A percentile compares a stretch with the other conserved stretches of the same genome.
Evolutionary conservation across 176 grass and related monocot species (phyloP).

Genomic region (Raddia guianensis): DNA sequence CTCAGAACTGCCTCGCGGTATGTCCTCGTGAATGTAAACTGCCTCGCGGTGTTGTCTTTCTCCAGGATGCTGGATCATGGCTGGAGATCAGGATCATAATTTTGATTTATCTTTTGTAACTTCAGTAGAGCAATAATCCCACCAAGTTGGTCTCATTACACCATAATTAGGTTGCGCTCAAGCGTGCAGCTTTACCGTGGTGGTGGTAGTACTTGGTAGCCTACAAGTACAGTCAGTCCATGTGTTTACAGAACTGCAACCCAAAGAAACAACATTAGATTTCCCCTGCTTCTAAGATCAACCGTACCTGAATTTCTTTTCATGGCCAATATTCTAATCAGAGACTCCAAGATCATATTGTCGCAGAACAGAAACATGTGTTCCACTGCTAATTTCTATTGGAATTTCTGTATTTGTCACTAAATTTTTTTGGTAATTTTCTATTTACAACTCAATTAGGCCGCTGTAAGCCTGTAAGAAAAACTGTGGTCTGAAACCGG

Average conservation of each 20-base stretch:
- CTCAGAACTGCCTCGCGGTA: too few species aligned
- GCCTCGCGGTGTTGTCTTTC: too few species aligned
- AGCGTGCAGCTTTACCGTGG: not conserved
- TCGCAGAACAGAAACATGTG: not conserved
- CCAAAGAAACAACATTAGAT: not conserved
- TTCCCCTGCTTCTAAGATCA: not conserved
- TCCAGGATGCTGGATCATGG: too few species aligned
- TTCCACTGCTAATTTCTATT: too few species aligned
- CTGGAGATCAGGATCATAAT: too few species aligned
- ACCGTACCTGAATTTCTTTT: not conserved
- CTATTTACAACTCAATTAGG: too few species aligned
- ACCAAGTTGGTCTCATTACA: slow-evolving; percentile 7
- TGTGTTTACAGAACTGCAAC: not conserved
- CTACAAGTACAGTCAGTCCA: not conserved
- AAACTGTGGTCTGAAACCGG: too few species aligned
- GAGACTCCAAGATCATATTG: not conserved
- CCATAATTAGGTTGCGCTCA: not conserved
- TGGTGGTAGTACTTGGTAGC: not conserved
- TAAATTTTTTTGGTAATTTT: too few species aligned
- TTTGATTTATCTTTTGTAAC: too few species aligned
- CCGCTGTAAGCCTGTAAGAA: too few species aligned
- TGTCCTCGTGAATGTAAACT: too few species aligned
- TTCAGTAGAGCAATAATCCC: not conserved
- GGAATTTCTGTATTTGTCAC: too few species aligned
- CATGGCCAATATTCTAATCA: not conserved